These are phyloP conservation scores for Hypoxylon sp. DNA, from an alignment of 2,329 filamentous ascomycete genomes.

Conservation along the genomic window DNA sequence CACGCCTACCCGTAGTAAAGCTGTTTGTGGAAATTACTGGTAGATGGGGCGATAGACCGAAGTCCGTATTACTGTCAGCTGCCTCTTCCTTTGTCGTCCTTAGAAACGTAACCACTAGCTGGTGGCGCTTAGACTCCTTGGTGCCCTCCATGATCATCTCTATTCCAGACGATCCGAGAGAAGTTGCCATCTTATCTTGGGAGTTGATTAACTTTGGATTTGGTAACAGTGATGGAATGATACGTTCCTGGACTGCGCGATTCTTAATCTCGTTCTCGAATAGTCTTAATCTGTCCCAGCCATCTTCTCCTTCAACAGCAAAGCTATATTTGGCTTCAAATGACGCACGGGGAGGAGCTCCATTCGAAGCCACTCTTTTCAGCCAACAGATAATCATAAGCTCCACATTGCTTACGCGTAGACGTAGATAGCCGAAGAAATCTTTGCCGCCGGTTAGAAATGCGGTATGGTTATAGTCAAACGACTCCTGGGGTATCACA, in stretches of 20 bases:
- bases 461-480: conserved; percentile 17
- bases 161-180: conserved; percentile 16
- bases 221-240: conserved; percentile 17
- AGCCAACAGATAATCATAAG: conserved; percentile 23
- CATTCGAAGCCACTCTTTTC: background rate
- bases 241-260: conserved; percentile 19
- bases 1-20: conserved; percentile 9
- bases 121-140: conserved; percentile 9
- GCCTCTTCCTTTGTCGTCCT: conserved; percentile 3
- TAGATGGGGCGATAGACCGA: conserved; percentile 6
- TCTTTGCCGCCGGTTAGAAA: conserved; percentile 24
- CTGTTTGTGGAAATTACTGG: conserved; percentile 17
- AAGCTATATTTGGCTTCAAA: conserved; percentile 13
- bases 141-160: conserved; percentile 19
- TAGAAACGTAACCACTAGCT: conserved; percentile 20
- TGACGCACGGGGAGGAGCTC: background rate
- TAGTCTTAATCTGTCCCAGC: conserved; percentile 26
- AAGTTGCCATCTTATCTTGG: conserved; percentile 5
- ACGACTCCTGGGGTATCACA: conserved; percentile 20
- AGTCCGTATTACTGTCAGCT: background rate
- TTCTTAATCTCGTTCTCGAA: conserved; percentile 21
- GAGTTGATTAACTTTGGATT: background rate
- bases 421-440: conserved; percentile 29
- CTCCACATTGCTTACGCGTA: conserved; percentile 7
- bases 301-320: conserved; percentile 13